Evolutionary conservation across 305 asterid species (phyloP).

Genomic region (Fraxinus greggii): DNA sequence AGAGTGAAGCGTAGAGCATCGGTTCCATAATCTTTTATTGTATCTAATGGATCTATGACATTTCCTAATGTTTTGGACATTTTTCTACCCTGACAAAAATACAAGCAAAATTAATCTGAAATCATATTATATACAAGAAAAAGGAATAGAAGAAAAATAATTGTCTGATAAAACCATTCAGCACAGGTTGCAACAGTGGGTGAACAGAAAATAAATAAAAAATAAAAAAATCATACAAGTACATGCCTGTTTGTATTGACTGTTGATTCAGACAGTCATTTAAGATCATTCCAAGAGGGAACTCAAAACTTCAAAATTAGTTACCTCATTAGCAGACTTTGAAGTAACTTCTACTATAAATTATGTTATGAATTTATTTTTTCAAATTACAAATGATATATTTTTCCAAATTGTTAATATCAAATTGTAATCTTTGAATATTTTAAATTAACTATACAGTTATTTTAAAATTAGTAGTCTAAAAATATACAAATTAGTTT

Average conservation of each 20-base stretch:
- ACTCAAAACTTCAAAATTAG: background rate
- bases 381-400: background rate
- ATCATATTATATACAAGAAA: conserved; percentile 28
- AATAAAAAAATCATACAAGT: background rate
- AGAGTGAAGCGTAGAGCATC: conserved; percentile 96
- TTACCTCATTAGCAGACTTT: background rate
- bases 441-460: background rate
- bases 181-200: background rate
- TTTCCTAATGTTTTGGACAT: conserved; percentile 96
- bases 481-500: background rate
- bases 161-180: background rate
- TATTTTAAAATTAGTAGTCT: background rate
- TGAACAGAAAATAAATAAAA: background rate
- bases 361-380: background rate
- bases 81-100: conserved; percentile 81
- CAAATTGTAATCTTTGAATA: background rate
- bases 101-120: conserved; percentile 22
- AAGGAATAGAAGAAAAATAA: background rate
- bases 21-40: conserved; percentile 82
- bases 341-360: background rate
- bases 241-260: background rate
- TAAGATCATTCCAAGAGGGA: background rate
- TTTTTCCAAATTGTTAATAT: background rate
- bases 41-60: conserved; percentile 87
- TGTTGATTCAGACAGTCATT: background rate